phyloP scores from a whole-genome alignment of 441 rosid genomes.

The Brassica hybrid region DNA sequence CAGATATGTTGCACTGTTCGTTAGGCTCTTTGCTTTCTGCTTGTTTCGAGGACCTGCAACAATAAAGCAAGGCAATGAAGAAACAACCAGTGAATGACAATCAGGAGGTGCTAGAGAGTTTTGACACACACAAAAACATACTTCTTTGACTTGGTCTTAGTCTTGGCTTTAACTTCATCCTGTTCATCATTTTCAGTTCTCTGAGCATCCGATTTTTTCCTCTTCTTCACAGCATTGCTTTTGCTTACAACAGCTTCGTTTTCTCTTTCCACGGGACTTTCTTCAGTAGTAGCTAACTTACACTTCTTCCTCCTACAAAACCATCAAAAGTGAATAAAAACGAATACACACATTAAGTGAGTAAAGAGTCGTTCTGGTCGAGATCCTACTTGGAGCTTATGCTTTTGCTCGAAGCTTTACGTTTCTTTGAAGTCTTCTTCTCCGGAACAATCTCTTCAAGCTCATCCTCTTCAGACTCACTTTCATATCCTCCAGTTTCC shows the following conservation, averaged over 20 bases:
- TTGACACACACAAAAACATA: conserved; percentile 38
- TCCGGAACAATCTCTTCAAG: conserved; percentile 45
- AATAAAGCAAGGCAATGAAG: conserved; percentile 22
- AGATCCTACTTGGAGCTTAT: conserved; percentile 60
- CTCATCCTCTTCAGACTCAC: conserved; percentile 60
- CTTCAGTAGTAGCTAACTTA: conserved; percentile 53
- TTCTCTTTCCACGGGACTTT: conserved; percentile 43
- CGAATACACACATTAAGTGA: conserved; percentile 9
- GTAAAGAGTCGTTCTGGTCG: not conserved
- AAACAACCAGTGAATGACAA: conserved; percentile 6
- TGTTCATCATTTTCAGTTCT: conserved; percentile 41
- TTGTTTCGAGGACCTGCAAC: conserved; percentile 52
- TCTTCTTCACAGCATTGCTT: conserved; percentile 40
- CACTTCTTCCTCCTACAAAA: conserved; percentile 69
- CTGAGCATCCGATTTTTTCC: conserved; percentile 31
- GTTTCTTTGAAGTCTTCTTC: conserved; percentile 62
- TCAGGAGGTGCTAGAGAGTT: not conserved
- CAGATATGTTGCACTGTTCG: conserved; percentile 46
- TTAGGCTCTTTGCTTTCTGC: conserved; percentile 50
- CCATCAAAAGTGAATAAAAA: conserved; percentile 11
- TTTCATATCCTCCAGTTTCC: conserved; percentile 66
- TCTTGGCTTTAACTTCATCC: conserved; percentile 32
- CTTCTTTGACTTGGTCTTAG: conserved; percentile 39
- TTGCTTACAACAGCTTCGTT: conserved; percentile 36
- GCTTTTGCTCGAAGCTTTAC: conserved; percentile 70